Percentiles rank a stretch among this genome's conserved stretches.
Conservation (phyloP, 768 basidiomycete species). For the Mrakia hoshinonis region DNA sequence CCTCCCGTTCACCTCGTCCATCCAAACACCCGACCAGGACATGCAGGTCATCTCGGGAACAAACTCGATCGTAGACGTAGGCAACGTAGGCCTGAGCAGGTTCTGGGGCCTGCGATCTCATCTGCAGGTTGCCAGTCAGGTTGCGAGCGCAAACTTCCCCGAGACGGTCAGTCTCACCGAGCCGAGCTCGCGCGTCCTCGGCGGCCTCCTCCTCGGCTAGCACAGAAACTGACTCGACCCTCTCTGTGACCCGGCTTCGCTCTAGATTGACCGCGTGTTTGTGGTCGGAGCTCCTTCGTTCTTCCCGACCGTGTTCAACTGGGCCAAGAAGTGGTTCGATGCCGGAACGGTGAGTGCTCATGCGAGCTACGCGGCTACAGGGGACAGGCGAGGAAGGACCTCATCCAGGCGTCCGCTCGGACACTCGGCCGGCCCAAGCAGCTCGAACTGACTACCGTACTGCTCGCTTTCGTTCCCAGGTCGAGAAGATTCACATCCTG, state of each 20-base stretch:
- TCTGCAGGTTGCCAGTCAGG: conserved; percentile 28
- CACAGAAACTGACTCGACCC: not conserved
- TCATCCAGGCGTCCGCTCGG: too few relatives aligned
- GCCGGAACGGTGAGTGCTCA: conserved; percentile 9
- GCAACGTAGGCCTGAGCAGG: conserved; percentile 23
- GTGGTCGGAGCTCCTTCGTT: conserved; percentile 30
- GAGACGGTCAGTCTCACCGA: conserved; percentile 21
- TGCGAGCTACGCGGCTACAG: not conserved
- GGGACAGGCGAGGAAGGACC: not conserved
- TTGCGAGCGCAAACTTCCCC: conserved; percentile 29
- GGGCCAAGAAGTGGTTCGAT: conserved; percentile 30
- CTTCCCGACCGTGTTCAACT: conserved; percentile 30
- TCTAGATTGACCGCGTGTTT: conserved; percentile 27
- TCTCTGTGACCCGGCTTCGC: not conserved
- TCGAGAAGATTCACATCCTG: conserved; percentile 30
- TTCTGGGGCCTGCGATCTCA: conserved; percentile 27
- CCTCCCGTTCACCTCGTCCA: conserved; percentile 23
- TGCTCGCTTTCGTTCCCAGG: conserved; percentile 3
- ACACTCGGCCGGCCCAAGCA: too few relatives aligned
- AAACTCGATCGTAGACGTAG: conserved; percentile 28
- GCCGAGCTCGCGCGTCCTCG: not conserved
- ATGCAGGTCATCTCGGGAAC: conserved; percentile 20
- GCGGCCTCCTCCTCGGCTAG: too few relatives aligned
- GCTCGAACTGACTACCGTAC: too few relatives aligned
- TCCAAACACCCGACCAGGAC: not conserved